Evolutionary conservation across 371 early-diverging fungal genomes (phyloP), one percentile per base, ranked within the genome.

Genomic region (Mucor mucedo): DNA sequence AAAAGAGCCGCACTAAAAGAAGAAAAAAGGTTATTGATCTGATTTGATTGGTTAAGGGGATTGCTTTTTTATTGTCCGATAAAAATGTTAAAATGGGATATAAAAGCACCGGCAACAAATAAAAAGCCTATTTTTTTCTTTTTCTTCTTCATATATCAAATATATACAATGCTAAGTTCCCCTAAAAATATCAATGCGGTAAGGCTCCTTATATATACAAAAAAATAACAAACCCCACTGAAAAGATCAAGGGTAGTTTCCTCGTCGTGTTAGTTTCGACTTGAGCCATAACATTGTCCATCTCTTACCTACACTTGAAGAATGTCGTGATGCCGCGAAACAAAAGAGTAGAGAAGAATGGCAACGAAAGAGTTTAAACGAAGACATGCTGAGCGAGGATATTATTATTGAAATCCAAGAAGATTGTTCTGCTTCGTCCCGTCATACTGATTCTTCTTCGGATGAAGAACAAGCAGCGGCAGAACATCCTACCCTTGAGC

Each of bases 211-310:
- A 7, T 44, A n/a, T 44, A n/a, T 44, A 13, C 16, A n/a, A n/a
- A 13, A 44, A 44, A 44, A 44, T 39, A 39, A 8, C 40, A 39
- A 44, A 44, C 13, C n/a, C 5, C 21, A 7, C 21, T 6, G n/a
- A 6, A 21, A 16, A 16, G 21, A 21, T 21, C 21, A 21, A 47
- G 8, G 3, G 11, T 16, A 57, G 42, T 56, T 57, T 35, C 58
- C 58, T 45, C 76, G 80, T 38, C 59, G 81, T 61, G 81, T 81
- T 11, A 78, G 78, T 47, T 81, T 81, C 49, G 81, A 81, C 35
- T 61, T 81, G 59, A 65, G 65, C 14, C 81, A 81, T 57, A 81
- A 78, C 54, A 64, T 50, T 5, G 70, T 81, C 7, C 63, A 81
- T 62, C 55, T 76, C 27, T 67, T 81, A n/a, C 81, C 81, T 44